phyloP scores from a whole-genome alignment of 352 stramenopile species.

The Plasmopara muralis region DNA sequence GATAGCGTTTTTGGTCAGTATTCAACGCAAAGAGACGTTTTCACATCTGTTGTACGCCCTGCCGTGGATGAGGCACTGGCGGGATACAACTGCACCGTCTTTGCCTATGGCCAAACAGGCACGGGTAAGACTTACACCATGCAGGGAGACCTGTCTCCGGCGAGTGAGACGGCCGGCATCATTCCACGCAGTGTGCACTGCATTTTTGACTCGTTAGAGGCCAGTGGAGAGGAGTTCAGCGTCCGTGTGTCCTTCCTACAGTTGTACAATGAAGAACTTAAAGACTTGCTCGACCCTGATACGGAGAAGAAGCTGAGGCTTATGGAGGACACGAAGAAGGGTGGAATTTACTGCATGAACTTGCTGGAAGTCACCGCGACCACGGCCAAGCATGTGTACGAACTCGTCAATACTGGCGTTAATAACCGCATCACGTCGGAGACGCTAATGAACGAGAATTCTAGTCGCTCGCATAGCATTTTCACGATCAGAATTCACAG shows the following conservation, averaged over 20 bases:
- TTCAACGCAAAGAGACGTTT: slow-evolving; percentile 96
- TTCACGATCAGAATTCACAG: slow-evolving; percentile 97
- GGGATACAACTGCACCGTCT: slow-evolving; percentile 95
- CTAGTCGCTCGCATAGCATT: slow-evolving; percentile 96
- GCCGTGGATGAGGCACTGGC: slow-evolving; percentile 94
- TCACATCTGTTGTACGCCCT: slow-evolving; percentile 87
- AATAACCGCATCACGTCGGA: slow-evolving; percentile 90
- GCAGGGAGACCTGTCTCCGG: slow-evolving; percentile 88
- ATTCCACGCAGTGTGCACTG: slow-evolving; percentile 91
- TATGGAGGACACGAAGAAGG: slow-evolving; percentile 84
- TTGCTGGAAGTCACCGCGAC: slow-evolving; percentile 84
- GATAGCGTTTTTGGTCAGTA: slow-evolving; percentile 93
- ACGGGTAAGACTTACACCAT: slow-evolving; percentile 99
- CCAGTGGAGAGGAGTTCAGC: slow-evolving; percentile 85
- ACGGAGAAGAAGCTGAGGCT: slow-evolving; percentile 82
- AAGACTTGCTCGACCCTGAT: slow-evolving; percentile 84
- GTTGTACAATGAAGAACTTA: slow-evolving; percentile 98
- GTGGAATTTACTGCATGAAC: slow-evolving; percentile 86
- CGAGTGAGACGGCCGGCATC: slow-evolving; percentile 87
- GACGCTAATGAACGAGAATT: slow-evolving; percentile 95
- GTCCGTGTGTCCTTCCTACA: slow-evolving; percentile 97
- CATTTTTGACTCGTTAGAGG: slow-evolving; percentile 94
- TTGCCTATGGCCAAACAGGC: slow-evolving; percentile 96
- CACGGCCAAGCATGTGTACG: slow-evolving; percentile 74
- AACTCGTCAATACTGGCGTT: slow-evolving; percentile 85